Evolutionary conservation across 2,329 filamentous ascomycete species (phyloP).

Genomic region (Rhinocladiella mackenziei): DNA sequence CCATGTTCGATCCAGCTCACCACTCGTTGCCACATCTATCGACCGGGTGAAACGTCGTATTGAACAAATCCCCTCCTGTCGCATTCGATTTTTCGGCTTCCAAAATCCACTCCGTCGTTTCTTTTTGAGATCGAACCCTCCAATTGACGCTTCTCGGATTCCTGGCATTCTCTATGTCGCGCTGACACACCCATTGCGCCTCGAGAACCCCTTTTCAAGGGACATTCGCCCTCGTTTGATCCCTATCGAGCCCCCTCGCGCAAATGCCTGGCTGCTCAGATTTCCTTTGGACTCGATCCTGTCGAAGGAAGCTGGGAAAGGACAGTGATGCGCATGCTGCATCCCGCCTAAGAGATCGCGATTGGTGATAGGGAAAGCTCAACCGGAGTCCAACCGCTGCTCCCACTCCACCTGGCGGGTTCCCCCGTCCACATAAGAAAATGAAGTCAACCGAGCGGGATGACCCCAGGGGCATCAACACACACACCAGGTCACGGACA

Average conservation of each 20-base stretch:
- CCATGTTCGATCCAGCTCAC: conserved; percentile 4
- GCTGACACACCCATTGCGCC: not conserved
- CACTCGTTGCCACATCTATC: conserved; percentile 4
- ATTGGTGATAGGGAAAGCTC: conserved; percentile 6
- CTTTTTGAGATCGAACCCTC: not conserved
- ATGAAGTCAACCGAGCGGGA: conserved; percentile 16
- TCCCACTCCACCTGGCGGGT: not conserved
- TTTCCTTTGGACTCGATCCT: conserved; percentile 9
- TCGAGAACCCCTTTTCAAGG: no score
- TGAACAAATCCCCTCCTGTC: not conserved
- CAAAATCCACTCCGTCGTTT: not conserved
- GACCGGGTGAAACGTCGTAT: conserved; percentile 11
- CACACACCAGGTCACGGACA: conserved; percentile 17
- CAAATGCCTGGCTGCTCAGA: conserved; percentile 20
- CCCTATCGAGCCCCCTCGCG: conserved; percentile 4
- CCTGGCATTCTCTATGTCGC: not conserved
- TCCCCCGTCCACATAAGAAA: conserved; percentile 1
- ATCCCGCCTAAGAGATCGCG: conserved; percentile 1
- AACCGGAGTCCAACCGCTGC: not conserved
- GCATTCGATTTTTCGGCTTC: not conserved
- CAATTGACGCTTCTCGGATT: not conserved
- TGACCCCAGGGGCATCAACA: conserved; percentile 5
- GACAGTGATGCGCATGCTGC: conserved; percentile 6
- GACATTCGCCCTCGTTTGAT: no score
- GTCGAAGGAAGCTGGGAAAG: conserved; percentile 17